Percentiles rank a stretch among this genome's conserved stretches.
Conservation (phyloP, 2,329 filamentous ascomycete genomes). For the Pyrenochaeta sp. region DNA sequence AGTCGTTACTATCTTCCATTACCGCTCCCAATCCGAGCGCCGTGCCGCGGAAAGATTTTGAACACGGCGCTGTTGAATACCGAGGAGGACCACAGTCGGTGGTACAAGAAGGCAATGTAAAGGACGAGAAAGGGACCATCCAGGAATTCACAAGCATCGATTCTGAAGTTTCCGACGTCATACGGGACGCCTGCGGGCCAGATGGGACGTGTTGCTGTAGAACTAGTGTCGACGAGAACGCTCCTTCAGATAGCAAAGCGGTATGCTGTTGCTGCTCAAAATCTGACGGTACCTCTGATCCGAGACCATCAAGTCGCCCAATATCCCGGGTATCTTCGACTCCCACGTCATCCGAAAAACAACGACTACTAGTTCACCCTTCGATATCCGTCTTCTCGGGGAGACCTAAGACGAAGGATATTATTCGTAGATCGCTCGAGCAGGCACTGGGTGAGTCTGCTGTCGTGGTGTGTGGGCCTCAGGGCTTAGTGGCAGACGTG, state of each 20-base stretch:
- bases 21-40: conserved; percentile 25
- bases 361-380: conserved; percentile 40
- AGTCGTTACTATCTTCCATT: conserved; percentile 35
- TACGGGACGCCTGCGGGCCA: conserved; percentile 38
- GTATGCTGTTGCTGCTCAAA: conserved; percentile 30
- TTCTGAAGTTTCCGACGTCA: conserved; percentile 12
- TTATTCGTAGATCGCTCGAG: conserved; percentile 66
- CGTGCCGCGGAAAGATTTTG: conserved; percentile 1
- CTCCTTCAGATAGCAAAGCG: conserved; percentile 36
- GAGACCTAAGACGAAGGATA: conserved; percentile 60
- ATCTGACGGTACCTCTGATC: neutral
- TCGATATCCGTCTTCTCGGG: conserved; percentile 55
- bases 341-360: conserved; percentile 15
- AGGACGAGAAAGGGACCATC: conserved; percentile 35
- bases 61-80: conserved; percentile 31
- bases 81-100: conserved; percentile 22
- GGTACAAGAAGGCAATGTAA: conserved; percentile 23
- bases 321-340: conserved; percentile 22
- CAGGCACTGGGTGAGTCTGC: conserved; percentile 68
- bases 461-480: conserved; percentile 69
- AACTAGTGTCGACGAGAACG: conserved; percentile 51
- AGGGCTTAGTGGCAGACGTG: conserved; percentile 63
- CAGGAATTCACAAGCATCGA: conserved; percentile 26
- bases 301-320: conserved; percentile 9
- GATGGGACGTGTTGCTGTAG: conserved; percentile 60